Evolutionary conservation across 176 grass and related monocot genomes (phyloP).

Genomic region (Pontederia crassipes): DNA sequence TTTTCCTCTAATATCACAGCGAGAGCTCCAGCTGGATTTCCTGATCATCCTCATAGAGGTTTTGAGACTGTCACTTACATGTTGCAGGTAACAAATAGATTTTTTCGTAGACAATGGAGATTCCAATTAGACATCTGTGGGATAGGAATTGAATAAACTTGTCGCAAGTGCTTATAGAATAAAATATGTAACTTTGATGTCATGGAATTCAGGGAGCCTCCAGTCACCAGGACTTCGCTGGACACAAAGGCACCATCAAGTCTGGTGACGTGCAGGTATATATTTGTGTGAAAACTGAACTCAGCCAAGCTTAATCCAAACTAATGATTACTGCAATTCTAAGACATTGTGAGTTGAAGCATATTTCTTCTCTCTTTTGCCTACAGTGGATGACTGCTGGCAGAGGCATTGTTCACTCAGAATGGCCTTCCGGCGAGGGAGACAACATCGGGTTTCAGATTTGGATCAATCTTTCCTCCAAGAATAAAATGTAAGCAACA

Average conservation of each 20-base stretch:
- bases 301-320: background rate
- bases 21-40: too few species aligned
- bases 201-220: conserved; percentile 42
- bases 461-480: conserved; percentile 88
- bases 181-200: too few species aligned
- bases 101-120: background rate
- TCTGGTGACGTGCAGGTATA: conserved; percentile 67
- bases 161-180: background rate
- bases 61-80: conserved; percentile 13
- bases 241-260: conserved; percentile 68
- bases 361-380: background rate
- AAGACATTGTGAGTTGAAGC: background rate
- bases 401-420: conserved; percentile 67
- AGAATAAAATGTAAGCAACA: conserved; percentile 68
- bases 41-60: background rate
- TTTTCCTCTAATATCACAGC: too few species aligned
- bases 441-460: conserved; percentile 80
- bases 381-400: conserved; percentile 88
- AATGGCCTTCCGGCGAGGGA: conserved; percentile 50
- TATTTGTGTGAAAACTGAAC: background rate
- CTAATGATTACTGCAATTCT: background rate
- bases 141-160: background rate
- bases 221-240: conserved; percentile 80
- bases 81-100: background rate
- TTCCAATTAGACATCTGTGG: background rate